Evolutionary conservation across 2,329 filamentous ascomycete species (phyloP), one percentile per base, ranked within the genome.

Genomic region (Bretziella fagacearum): DNA sequence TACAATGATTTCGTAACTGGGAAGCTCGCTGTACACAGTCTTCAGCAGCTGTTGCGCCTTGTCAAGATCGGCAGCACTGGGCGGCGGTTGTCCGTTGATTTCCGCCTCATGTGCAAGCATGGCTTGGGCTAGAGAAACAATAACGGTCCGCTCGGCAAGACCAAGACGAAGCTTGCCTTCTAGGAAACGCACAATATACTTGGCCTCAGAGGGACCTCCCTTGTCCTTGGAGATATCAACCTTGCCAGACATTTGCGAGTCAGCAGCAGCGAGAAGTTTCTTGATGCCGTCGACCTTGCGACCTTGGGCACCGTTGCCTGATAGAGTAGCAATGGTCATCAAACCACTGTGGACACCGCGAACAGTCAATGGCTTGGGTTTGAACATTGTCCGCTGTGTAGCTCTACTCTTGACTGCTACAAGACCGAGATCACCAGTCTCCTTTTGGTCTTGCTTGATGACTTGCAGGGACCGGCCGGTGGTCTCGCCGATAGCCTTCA

Each of bases 361-460:
- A 1, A 98, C 73, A 0, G 87, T 95, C 55, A 98, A 66, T 23
- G 87, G 71, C 63, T 93, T 95, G 2, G 87, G 91, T 62, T 93
- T 94, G 69, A 96, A 95, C 86, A 98, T 95, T 18, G 91, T 96
- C 8, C 84, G 84, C 58, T 98, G 91, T 39, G 87, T 96, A 11
- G 82, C 84, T 62, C 89, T 77, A 64, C 86, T 95, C 67, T 96
- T 95, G 42, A 93, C 84, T 36, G 91, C 91, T 1, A 98, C 89
- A 27, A 96, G 68, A 8, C 91, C 91, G 8, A 98, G 71, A 61
- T 98, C 91, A 46, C 91, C 91, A 62, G 96, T 94, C 56, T 95
- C 86, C 57, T 91, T 86, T 59, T 98, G 91, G 55, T 96, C 87
- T 42, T 82, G 77, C 65, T 95, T 96, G 68, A 98, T 94, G 45